A percentile compares a stretch with the other conserved stretches of the same genome.
Conservation (phyloP, 768 basidiomycete species). For the Leccinum incarnatum region DNA sequence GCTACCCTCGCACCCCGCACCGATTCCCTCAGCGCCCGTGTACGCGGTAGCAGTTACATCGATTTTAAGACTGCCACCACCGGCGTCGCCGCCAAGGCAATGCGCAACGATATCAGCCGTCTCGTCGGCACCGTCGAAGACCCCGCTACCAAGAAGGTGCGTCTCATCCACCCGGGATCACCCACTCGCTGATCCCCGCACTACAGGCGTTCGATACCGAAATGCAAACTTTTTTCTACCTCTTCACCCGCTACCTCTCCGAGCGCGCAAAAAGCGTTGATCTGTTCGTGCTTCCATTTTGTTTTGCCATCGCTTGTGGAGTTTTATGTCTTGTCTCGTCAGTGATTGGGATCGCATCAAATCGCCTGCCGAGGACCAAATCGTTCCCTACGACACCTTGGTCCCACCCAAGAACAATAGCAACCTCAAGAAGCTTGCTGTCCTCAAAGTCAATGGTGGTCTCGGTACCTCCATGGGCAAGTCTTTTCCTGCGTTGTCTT, state of each 20-base stretch:
- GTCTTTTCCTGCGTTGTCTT: conserved; percentile 1
- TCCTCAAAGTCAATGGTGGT: conserved; percentile 78
- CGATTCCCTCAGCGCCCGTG: conserved; percentile 70
- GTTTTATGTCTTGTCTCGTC: conserved; percentile 1
- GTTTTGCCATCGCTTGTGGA: conserved; percentile 5
- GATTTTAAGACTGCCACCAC: conserved; percentile 99
- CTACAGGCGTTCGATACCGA: conserved; percentile 69
- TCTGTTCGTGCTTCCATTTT: conserved; percentile 49
- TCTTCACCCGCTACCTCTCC: conserved; percentile 77
- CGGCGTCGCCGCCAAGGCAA: conserved; percentile 89
- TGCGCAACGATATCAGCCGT: conserved; percentile 96
- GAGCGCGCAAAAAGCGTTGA: conserved; percentile 66
- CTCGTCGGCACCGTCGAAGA: conserved; percentile 88
- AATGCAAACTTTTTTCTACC: conserved; percentile 81
- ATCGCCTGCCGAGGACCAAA: conserved; percentile 61
- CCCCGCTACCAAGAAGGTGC: conserved; percentile 76
- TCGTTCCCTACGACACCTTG: conserved; percentile 57
- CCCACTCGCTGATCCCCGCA: conserved; percentile 18
- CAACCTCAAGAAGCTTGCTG: conserved; percentile 67
- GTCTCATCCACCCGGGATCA: conserved; percentile 3
- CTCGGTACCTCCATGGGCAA: conserved; percentile 64
- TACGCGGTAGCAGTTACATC: conserved; percentile 76
- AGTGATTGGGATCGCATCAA: conserved; percentile 49
- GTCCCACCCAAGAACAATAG: conserved; percentile 41
- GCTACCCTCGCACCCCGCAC: conserved; percentile 53